Evolutionary conservation across 495 filamentous ascomycete genomes (phyloP).

Genomic region (Neurospora sp.): DNA sequence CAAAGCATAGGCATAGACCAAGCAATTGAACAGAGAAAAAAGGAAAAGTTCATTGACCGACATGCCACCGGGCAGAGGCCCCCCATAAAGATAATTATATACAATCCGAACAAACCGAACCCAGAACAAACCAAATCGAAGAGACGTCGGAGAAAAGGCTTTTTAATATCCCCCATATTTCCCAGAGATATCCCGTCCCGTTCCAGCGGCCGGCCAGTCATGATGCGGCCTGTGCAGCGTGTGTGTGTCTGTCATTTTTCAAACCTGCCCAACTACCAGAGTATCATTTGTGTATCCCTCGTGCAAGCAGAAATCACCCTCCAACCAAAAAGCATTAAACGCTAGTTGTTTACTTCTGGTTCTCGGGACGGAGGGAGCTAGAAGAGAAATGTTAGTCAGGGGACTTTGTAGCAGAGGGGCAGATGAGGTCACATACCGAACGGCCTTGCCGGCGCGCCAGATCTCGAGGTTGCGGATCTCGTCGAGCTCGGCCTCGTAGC

Average conservation of each 20-base stretch:
- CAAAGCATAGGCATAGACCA: not conserved
- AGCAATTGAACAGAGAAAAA: not conserved
- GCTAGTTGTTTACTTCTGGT: conserved; percentile 58
- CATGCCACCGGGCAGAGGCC: not conserved
- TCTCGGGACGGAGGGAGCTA: conserved; percentile 80
- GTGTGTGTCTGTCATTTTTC: not conserved
- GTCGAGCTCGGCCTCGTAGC: conserved; percentile 91
- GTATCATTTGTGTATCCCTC: not conserved
- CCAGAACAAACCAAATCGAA: not conserved
- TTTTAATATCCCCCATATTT: conserved; percentile 1
- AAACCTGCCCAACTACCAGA: not conserved
- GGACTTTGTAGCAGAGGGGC: not conserved
- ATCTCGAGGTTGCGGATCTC: conserved; percentile 96
- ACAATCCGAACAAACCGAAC: not conserved
- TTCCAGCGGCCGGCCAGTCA: not conserved
- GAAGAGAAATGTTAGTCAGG: conserved; percentile 13
- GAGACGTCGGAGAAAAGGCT: not conserved
- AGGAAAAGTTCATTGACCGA: not conserved
- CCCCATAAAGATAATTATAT: not conserved
- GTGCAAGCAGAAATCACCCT: not conserved
- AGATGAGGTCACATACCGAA: conserved; percentile 46
- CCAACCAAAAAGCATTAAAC: not conserved
- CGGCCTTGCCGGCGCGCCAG: conserved; percentile 97
- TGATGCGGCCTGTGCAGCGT: not conserved
- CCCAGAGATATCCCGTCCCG: conserved; percentile 12